These are phyloP conservation scores for Blastomyces emzantsi DNA, from an alignment of 2,329 filamentous ascomycete species.

Conservation along the genomic window DNA sequence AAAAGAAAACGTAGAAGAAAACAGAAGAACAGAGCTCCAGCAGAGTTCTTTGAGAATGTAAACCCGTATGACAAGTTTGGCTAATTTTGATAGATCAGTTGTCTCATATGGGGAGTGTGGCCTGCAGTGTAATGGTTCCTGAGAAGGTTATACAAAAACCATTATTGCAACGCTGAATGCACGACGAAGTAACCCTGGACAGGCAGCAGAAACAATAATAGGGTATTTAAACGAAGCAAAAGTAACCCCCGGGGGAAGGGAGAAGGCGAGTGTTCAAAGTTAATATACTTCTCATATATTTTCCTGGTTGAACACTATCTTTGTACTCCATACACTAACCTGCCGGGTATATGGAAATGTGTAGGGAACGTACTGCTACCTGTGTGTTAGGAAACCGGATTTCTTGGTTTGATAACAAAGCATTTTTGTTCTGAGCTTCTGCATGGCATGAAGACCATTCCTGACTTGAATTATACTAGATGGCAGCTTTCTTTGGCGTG, in stretches of 20 bases:
- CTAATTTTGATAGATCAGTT: neutral
- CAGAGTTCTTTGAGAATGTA: neutral
- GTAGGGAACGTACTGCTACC: neutral
- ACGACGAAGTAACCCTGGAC: neutral
- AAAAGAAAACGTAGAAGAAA: neutral
- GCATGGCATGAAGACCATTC: neutral
- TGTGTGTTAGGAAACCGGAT: neutral
- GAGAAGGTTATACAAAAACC: constrained; percentile 2
- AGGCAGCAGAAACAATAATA: neutral
- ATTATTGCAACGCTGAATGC: constrained; percentile 2
- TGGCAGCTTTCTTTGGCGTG: neutral
- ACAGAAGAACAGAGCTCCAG: neutral
- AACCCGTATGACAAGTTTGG: neutral
- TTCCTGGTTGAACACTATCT: neutral
- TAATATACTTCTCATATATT: neutral
- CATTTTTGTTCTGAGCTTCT: neutral
- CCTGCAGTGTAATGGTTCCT: neutral
- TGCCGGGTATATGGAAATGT: no score
- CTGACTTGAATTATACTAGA: neutral
- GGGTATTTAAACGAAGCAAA: neutral
- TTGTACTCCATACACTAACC: neutral
- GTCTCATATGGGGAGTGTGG: neutral
- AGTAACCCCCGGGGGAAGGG: neutral
- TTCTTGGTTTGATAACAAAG: neutral
- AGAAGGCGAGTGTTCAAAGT: neutral